A percentile compares a stretch with the other conserved stretches of the same genome.
phyloP scores from a whole-genome alignment of 176 grass and related monocot genomes.

The Olyra latifolia region DNA sequence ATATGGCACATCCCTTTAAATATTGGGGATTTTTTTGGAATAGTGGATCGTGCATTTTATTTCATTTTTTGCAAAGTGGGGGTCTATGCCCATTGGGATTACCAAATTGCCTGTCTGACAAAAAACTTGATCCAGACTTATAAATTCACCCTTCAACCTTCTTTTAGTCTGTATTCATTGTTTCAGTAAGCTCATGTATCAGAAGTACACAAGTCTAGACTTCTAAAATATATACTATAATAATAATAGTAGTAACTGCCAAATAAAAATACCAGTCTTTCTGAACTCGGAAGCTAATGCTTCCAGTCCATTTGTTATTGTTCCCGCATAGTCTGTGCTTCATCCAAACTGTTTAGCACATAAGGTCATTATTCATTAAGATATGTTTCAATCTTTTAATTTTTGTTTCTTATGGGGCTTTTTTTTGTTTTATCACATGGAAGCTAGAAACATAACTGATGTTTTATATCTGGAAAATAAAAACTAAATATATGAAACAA shows the following conservation, averaged over 20 bases:
- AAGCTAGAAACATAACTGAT: background rate
- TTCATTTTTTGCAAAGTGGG: too few relatives aligned
- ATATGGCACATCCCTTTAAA: too few relatives aligned
- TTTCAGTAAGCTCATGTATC: background rate
- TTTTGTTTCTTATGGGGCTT: background rate
- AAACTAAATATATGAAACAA: background rate
- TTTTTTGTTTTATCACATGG: background rate
- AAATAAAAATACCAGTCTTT: background rate
- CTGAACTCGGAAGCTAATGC: background rate
- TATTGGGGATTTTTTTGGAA: too few relatives aligned
- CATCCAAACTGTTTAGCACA: background rate
- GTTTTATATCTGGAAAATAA: background rate
- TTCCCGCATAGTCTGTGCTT: background rate
- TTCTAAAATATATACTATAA: background rate
- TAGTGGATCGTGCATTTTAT: too few relatives aligned
- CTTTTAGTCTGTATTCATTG: background rate
- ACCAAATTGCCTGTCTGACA: background rate
- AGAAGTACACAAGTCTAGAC: background rate
- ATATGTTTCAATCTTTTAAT: background rate
- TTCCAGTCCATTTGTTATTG: background rate
- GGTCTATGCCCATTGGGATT: background rate
- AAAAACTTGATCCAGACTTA: background rate
- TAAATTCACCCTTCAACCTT: background rate
- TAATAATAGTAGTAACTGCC: background rate
- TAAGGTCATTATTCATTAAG: constrained; percentile 5